Evolutionary conservation across 345 rosid genomes (phyloP).

Genomic region (Erysimum cheiranthoides): DNA sequence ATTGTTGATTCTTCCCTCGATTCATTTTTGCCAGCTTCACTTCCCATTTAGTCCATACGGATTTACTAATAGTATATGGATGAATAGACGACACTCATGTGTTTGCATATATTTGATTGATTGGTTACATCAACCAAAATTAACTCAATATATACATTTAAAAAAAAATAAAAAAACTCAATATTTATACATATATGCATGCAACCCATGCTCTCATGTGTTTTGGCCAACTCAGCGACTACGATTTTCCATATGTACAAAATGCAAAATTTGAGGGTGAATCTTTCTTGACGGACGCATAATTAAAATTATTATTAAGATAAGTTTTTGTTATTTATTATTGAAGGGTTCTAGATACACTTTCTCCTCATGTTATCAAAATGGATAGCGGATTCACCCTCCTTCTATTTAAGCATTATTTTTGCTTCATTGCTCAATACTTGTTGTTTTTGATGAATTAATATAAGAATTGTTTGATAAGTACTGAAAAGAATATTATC

Average conservation of each 20-base stretch:
- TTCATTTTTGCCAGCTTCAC: slow-evolving; percentile 36
- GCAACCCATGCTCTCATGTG: slow-evolving; percentile 40
- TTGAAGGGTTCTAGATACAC: background rate
- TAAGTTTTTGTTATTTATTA: background rate
- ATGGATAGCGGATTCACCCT: no score
- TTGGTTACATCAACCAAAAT: slow-evolving; percentile 31
- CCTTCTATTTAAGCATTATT: no score
- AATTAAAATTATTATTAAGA: background rate
- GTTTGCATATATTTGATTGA: slow-evolving; percentile 32
- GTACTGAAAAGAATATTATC: no score
- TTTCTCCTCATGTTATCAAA: background rate
- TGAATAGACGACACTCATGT: slow-evolving; percentile 28
- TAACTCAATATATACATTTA: slow-evolving; percentile 1
- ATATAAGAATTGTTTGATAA: no score
- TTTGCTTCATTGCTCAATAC: no score
- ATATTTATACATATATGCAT: slow-evolving; percentile 17
- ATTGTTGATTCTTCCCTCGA: background rate
- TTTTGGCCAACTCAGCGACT: slow-evolving; percentile 32
- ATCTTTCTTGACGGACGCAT: background rate
- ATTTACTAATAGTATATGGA: slow-evolving; percentile 17
- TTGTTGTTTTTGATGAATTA: no score
- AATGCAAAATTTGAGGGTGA: background rate
- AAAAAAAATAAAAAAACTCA: no score
- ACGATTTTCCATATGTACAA: background rate
- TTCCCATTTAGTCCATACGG: slow-evolving; percentile 29